phyloP scores from a whole-genome alignment of 1,284 basidiomycete genomes.

The Ganoderma meredithae region DNA sequence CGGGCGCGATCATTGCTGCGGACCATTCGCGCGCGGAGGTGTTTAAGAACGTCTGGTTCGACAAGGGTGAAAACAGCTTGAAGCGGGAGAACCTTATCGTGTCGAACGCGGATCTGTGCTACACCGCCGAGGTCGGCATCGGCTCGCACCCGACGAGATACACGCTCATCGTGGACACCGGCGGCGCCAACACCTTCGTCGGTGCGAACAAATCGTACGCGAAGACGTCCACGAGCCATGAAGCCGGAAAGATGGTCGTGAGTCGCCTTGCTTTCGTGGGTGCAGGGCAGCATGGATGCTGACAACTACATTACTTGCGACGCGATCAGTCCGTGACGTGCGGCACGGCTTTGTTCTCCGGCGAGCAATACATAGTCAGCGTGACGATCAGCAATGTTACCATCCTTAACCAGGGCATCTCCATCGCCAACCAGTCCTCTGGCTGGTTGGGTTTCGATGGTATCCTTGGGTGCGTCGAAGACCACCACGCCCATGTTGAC shows the following conservation, averaged over 20 bases:
- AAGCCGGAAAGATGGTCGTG: conserved; percentile 17
- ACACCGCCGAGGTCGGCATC: conserved; percentile 31
- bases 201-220: conserved; percentile 50
- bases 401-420: conserved; percentile 55
- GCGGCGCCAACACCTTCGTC: conserved; percentile 64
- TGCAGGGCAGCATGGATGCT: neutral
- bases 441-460: conserved; percentile 33
- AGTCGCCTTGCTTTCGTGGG: neutral
- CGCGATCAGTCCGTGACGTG: conserved; percentile 48
- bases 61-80: conserved; percentile 24
- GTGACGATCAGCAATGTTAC: conserved; percentile 43
- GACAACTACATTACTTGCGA: conserved; percentile 1
- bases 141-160: conserved; percentile 33
- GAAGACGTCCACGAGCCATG: conserved; percentile 51
- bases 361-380: conserved; percentile 51
- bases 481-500: neutral
- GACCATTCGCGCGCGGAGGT: conserved; percentile 35
- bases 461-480: neutral
- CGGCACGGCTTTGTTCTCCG: conserved; percentile 40
- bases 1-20: conserved; percentile 29
- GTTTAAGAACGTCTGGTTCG: conserved; percentile 33
- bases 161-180: conserved; percentile 30
- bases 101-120: conserved; percentile 32
- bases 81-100: conserved; percentile 8
- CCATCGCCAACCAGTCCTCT: conserved; percentile 49